Base-by-base conservation (phyloP, 169 alveolate species). In the Fabrea salina region DNA sequence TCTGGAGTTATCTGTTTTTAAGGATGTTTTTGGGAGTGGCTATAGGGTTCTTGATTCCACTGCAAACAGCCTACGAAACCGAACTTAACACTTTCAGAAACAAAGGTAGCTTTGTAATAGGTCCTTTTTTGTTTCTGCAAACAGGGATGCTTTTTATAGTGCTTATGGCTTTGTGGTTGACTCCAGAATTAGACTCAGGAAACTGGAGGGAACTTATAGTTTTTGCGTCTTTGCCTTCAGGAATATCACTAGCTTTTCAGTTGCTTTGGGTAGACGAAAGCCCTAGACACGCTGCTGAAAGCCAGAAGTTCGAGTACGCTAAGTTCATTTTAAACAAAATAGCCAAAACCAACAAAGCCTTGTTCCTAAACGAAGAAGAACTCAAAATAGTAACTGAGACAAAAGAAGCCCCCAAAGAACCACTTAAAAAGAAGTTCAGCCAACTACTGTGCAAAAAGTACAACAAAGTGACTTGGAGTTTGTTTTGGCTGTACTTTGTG, bases 181-280 rank as follows among this genome's bases (percentile, higher is more conserved):
- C 25, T 1, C 35, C 67, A 56, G 30, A 56, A 16, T 35, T 56
- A 16, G 35, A 16, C 30, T 27, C 67, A 1, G 37, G n/a, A n/a
- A n/a, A 56, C 25, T 56, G 67, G 67, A 25, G 67, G n/a, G 67
- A 16, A 56, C 25, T 56, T 16, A 11, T 56, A 56, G n/a, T 56
- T 19, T 19, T 56, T 16, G n/a, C 35, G 16, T 11, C 37, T 27
- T 11, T 56, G 2, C 67, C 67, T n/a, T n/a, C 35, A n/a, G 11
- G 19, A n/a, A 47, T 56, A n/a, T n/a, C n/a, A 19, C 30, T 35
- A 0, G 11, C 25, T 1, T 19, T 56, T n/a, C 40, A 11, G n/a
- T 19, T n/a, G 67, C 30, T 56, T 56, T 56, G n/a, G 2, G 11
- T 56, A n/a, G 40, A 16, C 2, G 67, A 56, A 56, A 56, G 67